Percentiles rank a stretch among this genome's conserved stretches.
These are phyloP conservation scores for Triangularia verruculosa DNA, from an alignment of 2,329 filamentous ascomycete genomes.

Conservation along the genomic window DNA sequence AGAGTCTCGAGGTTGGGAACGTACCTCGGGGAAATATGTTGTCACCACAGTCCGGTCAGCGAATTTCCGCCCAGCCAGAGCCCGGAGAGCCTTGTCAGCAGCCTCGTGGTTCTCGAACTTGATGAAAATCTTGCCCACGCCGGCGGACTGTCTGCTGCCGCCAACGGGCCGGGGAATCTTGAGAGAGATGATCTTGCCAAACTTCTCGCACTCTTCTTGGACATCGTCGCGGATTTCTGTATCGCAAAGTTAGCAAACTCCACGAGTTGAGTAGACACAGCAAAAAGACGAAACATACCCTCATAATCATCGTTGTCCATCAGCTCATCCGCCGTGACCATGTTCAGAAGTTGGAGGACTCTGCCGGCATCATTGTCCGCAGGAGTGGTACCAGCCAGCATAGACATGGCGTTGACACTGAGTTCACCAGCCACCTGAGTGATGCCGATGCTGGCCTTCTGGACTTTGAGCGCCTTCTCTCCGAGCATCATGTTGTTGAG, in stretches of 20 bases:
- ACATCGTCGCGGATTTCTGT: constrained; percentile 98
- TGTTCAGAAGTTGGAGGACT: constrained; percentile 92
- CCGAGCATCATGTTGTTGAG: constrained; percentile 92
- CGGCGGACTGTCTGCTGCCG: constrained; percentile 77
- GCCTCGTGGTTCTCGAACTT: constrained; percentile 80
- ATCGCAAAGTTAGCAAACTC: not conserved
- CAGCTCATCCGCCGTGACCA: constrained; percentile 95
- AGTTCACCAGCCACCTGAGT: constrained; percentile 94
- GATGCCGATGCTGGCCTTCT: constrained; percentile 85
- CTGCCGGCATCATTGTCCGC: constrained; percentile 74
- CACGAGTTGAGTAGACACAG: not conserved
- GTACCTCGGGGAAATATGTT: constrained; percentile 91
- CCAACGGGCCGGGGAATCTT: constrained; percentile 88
- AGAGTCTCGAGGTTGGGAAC: constrained; percentile 19
- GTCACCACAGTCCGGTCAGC: constrained; percentile 93
- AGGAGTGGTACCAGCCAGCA: constrained; percentile 87
- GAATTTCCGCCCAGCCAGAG: constrained; percentile 94
- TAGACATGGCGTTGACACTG: constrained; percentile 95
- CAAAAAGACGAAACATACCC: constrained; percentile 52
- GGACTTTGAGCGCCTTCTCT: constrained; percentile 79
- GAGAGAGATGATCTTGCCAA: constrained; percentile 77
- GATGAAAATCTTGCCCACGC: constrained; percentile 96
- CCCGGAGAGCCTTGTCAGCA: constrained; percentile 78
- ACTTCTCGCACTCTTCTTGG: constrained; percentile 88
- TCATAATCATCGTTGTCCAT: constrained; percentile 94